These are phyloP conservation scores for Phanerochaete sordida DNA, from an alignment of 768 basidiomycete genomes.

Conservation along the genomic window DNA sequence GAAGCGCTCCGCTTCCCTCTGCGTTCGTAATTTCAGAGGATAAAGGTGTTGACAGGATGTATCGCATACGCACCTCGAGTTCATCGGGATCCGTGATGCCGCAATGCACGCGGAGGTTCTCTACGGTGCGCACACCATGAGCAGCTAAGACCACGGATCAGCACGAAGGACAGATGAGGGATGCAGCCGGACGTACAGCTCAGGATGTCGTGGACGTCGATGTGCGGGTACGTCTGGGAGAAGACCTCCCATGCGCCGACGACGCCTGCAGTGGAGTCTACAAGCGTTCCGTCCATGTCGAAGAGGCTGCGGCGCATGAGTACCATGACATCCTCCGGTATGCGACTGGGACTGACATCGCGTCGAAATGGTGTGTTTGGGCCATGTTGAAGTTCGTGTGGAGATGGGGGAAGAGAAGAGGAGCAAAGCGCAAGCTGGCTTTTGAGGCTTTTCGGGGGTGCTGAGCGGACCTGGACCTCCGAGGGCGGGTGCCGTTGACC, in stretches of 20 bases:
- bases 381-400: not conserved
- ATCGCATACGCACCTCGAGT: constrained; percentile 50
- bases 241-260: constrained; percentile 82
- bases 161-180: not conserved
- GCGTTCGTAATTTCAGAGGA: not conserved
- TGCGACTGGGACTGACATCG: constrained; percentile 30
- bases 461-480: too few species aligned
- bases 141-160: constrained; percentile 42
- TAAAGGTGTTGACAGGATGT: not conserved
- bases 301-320: constrained; percentile 48
- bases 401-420: too few species aligned
- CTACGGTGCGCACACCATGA: constrained; percentile 82
- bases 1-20: constrained; percentile 76
- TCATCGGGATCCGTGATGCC: constrained; percentile 62
- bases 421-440: too few species aligned
- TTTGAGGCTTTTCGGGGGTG: too few species aligned
- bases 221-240: constrained; percentile 59
- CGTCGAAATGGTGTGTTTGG: constrained; percentile 33
- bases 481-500: too few species aligned
- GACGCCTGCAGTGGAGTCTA: constrained; percentile 83
- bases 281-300: constrained; percentile 82
- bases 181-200: constrained; percentile 46
- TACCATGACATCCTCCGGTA: not conserved
- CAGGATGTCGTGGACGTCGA: constrained; percentile 58
- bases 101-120: constrained; percentile 74